A percentile compares a stretch with the other conserved stretches of the same genome.
phyloP scores from a whole-genome alignment of 1,139 yeast genomes.

The Lodderomyces orthopsilosis region DNA sequence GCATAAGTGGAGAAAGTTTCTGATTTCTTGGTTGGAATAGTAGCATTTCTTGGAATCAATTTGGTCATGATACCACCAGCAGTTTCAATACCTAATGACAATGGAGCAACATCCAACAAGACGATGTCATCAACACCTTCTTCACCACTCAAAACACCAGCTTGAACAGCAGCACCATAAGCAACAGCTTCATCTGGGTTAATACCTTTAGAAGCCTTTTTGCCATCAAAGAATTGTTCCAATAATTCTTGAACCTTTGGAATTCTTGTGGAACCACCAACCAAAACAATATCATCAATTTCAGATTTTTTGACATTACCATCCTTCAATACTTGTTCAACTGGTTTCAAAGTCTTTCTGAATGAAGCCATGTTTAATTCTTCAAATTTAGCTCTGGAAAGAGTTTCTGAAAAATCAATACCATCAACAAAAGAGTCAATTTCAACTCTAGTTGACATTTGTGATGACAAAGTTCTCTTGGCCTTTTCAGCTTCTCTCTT shows the following conservation, averaged over 20 bases:
- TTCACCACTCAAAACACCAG: slow-evolving; percentile 87
- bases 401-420: slow-evolving; percentile 87
- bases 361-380: slow-evolving; percentile 85
- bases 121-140: slow-evolving; percentile 50
- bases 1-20: slow-evolving; percentile 49
- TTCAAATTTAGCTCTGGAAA: slow-evolving; percentile 94
- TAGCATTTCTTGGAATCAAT: slow-evolving; percentile 47
- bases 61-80: slow-evolving; percentile 51
- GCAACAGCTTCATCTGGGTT: slow-evolving; percentile 81
- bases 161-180: slow-evolving; percentile 68
- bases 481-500: slow-evolving; percentile 98
- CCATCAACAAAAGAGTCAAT: slow-evolving; percentile 96
- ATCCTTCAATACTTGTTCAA: slow-evolving; percentile 87
- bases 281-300: slow-evolving; percentile 88
- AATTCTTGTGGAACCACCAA: slow-evolving; percentile 98
- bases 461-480: slow-evolving; percentile 89
- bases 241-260: slow-evolving; percentile 93
- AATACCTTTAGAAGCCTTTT: slow-evolving; percentile 92
- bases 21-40: slow-evolving; percentile 48
- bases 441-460: slow-evolving; percentile 86
- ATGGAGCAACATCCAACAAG: slow-evolving; percentile 48
- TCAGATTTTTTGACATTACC: slow-evolving; percentile 80
- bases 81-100: slow-evolving; percentile 50
- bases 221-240: slow-evolving; percentile 85
- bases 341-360: slow-evolving; percentile 89